A percentile compares a stretch with the other conserved stretches of the same genome.
Conservation (phyloP, 2,329 filamentous ascomycete genomes). For the Neofusicoccum cordaticola region DNA sequence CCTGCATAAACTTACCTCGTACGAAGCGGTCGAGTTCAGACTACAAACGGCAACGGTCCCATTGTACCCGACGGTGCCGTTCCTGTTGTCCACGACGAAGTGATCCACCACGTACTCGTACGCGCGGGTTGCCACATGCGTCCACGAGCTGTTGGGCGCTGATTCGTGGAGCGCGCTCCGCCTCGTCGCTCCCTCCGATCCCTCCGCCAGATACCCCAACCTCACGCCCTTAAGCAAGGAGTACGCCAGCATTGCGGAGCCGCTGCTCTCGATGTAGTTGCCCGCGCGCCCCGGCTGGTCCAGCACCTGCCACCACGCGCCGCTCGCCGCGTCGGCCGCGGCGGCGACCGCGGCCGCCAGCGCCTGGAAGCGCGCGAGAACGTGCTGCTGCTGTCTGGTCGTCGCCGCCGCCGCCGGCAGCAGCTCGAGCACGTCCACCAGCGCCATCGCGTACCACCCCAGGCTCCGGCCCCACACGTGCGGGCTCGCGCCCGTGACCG, state of each 20-base stretch:
- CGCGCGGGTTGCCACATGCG: constrained; percentile 41
- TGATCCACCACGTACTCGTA: constrained; percentile 44
- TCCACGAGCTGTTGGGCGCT: constrained; percentile 25
- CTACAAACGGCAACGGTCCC: constrained; percentile 31
- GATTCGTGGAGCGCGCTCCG: not conserved
- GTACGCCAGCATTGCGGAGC: constrained; percentile 51
- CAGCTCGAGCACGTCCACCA: constrained; percentile 49
- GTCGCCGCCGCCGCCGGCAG: constrained; percentile 38
- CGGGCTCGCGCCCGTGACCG: constrained; percentile 32
- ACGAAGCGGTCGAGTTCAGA: constrained; percentile 24
- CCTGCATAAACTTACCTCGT: constrained; percentile 23
- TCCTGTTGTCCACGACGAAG: constrained; percentile 47
- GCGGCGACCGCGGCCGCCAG: constrained; percentile 43
- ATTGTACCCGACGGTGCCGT: constrained; percentile 30
- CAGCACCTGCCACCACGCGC: constrained; percentile 61
- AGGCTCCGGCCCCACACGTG: constrained; percentile 38
- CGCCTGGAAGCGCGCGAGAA: not conserved
- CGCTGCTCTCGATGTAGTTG: constrained; percentile 62
- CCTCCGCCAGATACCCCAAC: constrained; percentile 28
- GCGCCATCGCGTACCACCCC: constrained; percentile 39
- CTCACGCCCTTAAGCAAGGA: constrained; percentile 35
- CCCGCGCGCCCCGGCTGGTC: constrained; percentile 44
- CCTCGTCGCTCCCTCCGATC: constrained; percentile 28
- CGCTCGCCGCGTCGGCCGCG: constrained; percentile 39
- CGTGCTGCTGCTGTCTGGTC: constrained; percentile 23